A percentile compares a stretch with the other conserved stretches of the same genome.
Evolutionary conservation across 2,329 filamentous ascomycete genomes (phyloP).

Genomic region (Fonsecaea erecta): DNA sequence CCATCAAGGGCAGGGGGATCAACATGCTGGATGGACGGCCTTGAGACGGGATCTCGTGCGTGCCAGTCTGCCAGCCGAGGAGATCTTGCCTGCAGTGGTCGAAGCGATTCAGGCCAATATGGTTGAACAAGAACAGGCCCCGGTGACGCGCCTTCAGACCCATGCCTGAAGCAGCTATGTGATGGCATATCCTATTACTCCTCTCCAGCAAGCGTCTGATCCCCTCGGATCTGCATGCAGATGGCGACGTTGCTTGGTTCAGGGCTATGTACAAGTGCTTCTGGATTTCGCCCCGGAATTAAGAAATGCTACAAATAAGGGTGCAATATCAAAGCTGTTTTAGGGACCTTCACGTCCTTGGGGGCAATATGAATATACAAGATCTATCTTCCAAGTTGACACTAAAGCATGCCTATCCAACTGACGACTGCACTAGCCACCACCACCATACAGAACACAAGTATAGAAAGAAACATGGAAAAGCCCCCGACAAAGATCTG

Average conservation of each 20-base stretch:
- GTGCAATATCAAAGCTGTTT: not conserved
- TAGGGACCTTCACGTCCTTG: not conserved
- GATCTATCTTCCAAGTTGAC: not conserved
- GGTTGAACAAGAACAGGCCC: not conserved
- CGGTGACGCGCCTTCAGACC: not conserved
- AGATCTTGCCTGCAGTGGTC: constrained; percentile 48
- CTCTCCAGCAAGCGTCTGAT: not conserved
- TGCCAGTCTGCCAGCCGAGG: constrained; percentile 50
- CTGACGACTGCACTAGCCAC: not conserved
- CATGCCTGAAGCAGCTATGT: not conserved
- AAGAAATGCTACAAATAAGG: not conserved
- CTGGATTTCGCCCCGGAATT: not conserved
- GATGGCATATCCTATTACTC: too few relatives aligned
- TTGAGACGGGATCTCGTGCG: constrained; percentile 41
- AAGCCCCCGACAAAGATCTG: not conserved
- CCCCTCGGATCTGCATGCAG: not conserved
- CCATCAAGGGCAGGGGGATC: not conserved
- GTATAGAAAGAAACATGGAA: not conserved
- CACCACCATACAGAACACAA: not conserved
- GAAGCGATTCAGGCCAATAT: constrained; percentile 24
- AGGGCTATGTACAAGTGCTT: not conserved
- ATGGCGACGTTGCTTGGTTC: not conserved
- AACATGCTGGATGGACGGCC: constrained; percentile 13
- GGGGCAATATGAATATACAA: not conserved
- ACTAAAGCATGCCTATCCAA: not conserved